phyloP scores from a whole-genome alignment of 1,284 basidiomycete genomes.

The Pascua sp. region DNA sequence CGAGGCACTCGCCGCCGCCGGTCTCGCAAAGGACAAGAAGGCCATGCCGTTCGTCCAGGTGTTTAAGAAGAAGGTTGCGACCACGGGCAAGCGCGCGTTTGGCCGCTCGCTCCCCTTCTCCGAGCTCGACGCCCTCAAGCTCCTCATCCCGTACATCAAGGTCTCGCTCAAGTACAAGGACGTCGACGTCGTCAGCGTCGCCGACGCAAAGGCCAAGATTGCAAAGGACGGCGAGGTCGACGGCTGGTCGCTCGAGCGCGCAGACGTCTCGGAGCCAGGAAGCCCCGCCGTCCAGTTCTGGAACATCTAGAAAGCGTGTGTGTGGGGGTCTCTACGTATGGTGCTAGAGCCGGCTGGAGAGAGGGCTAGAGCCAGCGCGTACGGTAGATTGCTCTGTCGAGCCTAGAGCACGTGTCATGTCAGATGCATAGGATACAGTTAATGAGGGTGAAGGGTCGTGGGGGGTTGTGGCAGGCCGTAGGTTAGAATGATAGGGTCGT shows the following conservation, averaged over 20 bases:
- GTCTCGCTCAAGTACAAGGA: conserved; percentile 72
- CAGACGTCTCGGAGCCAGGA: conserved; percentile 81
- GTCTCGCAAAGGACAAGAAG: conserved; percentile 91
- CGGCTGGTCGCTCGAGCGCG: conserved; percentile 52
- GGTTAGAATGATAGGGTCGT: no score
- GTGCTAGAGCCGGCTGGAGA: no score
- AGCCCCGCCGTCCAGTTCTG: conserved; percentile 79
- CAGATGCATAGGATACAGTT: no score
- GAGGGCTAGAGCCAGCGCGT: no score
- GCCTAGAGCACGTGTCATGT: no score
- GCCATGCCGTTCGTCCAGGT: conserved; percentile 91
- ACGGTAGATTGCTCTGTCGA: no score
- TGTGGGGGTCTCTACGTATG: no score
- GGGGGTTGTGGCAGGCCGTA: no score
- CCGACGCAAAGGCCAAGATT: conserved; percentile 56
- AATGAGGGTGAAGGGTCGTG: no score
- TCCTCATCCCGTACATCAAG: conserved; percentile 77
- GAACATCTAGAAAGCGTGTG: conserved; percentile 30
- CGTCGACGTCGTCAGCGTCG: conserved; percentile 66
- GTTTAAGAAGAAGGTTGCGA: conserved; percentile 87
- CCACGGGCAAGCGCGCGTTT: conserved; percentile 73
- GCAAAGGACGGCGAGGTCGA: conserved; percentile 34
- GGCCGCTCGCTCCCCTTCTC: conserved; percentile 83
- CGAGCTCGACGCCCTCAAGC: conserved; percentile 70
- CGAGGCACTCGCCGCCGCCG: conserved; percentile 65